Evolutionary conservation across 2,329 filamentous ascomycete genomes (phyloP), one percentile per base, ranked within the genome.

Genomic region (Pseudogymnoascus sp.): DNA sequence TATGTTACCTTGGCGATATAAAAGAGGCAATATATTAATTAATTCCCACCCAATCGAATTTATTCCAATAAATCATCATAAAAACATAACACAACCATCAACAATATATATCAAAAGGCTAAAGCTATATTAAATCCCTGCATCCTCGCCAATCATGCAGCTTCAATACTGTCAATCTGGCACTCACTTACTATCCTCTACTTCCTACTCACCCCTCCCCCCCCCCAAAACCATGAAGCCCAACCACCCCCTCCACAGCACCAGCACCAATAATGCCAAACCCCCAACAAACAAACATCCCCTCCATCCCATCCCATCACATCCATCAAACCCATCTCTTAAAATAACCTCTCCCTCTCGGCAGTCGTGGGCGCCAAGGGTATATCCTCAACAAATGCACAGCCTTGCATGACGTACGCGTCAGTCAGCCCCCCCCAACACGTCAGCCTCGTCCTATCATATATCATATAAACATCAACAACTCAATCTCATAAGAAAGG

Each of bases 401-500:
- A 50, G 44, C 44, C 44, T 50, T 50, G 44, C 23, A 50, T 50
- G 44, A 50, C 44, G 44, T 50, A 50, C 44, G 44, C 44, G 44
- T 50, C 44, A 23, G 11, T 10, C 17, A 28, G 19, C 23, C 23
- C 13, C 11, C 44, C 10, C 19, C 44, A 50, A 19, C 44, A 50
- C 44, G 44, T 50, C 44, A 50, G 44, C 44, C 44, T 50, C 13
- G 44, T 28, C 21, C 11, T 13, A 15, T 28, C 7, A 26, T 23
- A 26, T 23, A 13, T 28, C 15, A 6, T 28, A 50, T n/a, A 50
- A 50, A 50, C 21, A 50, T 1, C 11, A 47, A 47, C 19, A 15
- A 40, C 42, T 47, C 11, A 3, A 23, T 26, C 5, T 23, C 2
- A 47, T 15, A 4, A 26, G 9, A 19, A 50, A 15, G 10, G n/a